Evolutionary conservation across 495 filamentous ascomycete genomes (phyloP).

Genomic region (Penicillium malachiteum): DNA sequence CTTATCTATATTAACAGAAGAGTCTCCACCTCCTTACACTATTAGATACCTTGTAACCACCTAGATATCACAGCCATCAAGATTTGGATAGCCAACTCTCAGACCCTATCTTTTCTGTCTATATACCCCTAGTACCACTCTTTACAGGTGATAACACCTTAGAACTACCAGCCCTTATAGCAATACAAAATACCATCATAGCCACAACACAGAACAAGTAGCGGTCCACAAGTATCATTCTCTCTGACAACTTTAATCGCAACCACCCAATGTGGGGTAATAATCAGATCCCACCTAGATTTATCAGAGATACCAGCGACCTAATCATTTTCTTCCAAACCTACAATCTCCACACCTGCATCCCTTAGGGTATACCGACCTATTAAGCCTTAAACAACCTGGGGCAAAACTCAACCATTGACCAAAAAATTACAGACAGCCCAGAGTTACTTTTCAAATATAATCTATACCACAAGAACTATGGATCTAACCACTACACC

Average conservation of each 20-base stretch:
- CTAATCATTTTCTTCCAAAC: constrained; percentile 21
- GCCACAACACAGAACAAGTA: not conserved
- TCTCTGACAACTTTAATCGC: constrained; percentile 26
- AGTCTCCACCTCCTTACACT: constrained; percentile 25
- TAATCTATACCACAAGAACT: constrained; percentile 22
- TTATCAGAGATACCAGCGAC: constrained; percentile 21
- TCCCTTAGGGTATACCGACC: constrained; percentile 16
- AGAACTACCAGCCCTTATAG: constrained; percentile 9
- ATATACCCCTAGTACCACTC: constrained; percentile 14
- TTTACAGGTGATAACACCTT: constrained; percentile 1
- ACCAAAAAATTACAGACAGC: constrained; percentile 18
- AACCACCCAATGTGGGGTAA: constrained; percentile 22
- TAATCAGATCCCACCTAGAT: constrained; percentile 10
- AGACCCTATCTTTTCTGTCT: constrained; percentile 26
- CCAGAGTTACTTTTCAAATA: constrained; percentile 15
- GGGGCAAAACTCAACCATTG: constrained; percentile 17
- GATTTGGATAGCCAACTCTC: constrained; percentile 22
- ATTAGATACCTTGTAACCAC: constrained; percentile 25
- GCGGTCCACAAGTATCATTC: constrained; percentile 13
- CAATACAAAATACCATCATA: constrained; percentile 21
- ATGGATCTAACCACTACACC: constrained; percentile 18
- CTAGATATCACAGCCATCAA: constrained; percentile 24
- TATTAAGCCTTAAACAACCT: constrained; percentile 20
- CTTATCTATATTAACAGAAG: constrained; percentile 26
- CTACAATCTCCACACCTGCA: constrained; percentile 11